A percentile compares a stretch with the other conserved stretches of the same genome.
These are phyloP conservation scores for Thermochaetoides thermophila DNA, from an alignment of 495 filamentous ascomycete species.

Conservation along the genomic window DNA sequence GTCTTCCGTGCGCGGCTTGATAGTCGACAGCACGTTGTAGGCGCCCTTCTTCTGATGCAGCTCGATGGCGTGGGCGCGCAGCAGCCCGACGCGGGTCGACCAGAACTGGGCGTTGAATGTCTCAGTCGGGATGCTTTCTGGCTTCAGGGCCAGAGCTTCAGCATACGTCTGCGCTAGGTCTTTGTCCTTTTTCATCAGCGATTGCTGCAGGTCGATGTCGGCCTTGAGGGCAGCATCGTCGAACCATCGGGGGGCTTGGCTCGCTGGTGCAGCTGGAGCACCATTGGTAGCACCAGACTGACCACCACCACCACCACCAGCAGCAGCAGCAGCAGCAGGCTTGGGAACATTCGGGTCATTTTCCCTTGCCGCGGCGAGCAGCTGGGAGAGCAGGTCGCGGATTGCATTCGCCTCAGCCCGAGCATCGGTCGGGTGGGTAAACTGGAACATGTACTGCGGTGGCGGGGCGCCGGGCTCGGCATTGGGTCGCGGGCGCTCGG, in stretches of 20 bases:
- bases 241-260: conserved; percentile 43
- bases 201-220: conserved; percentile 70
- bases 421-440: conserved; percentile 62
- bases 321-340: conserved; percentile 24
- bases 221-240: conserved; percentile 59
- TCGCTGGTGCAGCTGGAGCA: conserved; percentile 31
- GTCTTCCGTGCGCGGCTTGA: conserved; percentile 69
- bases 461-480: conserved; percentile 41
- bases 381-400: conserved; percentile 62
- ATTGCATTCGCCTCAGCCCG: conserved; percentile 71
- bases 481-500: conserved; percentile 45
- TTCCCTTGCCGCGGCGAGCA: conserved; percentile 56
- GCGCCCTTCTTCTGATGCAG: conserved; percentile 66
- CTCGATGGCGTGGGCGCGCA: conserved; percentile 85
- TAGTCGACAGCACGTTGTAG: conserved; percentile 84
- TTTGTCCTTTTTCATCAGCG: conserved; percentile 61
- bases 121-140: conserved; percentile 57
- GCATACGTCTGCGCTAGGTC: conserved; percentile 64
- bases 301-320: conserved; percentile 11
- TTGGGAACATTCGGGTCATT: conserved; percentile 29
- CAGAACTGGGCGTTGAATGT: conserved; percentile 87
- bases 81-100: conserved; percentile 67
- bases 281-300: conserved; percentile 32
- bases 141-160: conserved; percentile 62
- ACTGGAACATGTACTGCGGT: conserved; percentile 57